Conservation (phyloP, 768 basidiomycete species). For the Pulveroboletus sp. region DNA sequence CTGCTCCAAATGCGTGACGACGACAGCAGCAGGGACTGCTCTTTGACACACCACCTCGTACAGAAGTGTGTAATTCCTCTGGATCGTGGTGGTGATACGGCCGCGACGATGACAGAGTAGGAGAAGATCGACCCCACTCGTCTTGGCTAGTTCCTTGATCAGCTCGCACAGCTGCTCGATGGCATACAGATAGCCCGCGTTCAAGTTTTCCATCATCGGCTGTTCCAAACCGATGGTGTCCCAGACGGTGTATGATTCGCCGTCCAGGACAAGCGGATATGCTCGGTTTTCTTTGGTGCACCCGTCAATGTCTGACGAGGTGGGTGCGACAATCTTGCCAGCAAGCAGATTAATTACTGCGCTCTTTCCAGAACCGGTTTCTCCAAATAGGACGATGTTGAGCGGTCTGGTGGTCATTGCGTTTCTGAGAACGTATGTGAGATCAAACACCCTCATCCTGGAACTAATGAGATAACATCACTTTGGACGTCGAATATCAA, state of each 20-base stretch:
- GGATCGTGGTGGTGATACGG: background rate
- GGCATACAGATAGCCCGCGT: background rate
- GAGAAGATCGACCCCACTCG: background rate
- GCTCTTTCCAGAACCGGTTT: conserved; percentile 4
- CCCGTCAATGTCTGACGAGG: background rate
- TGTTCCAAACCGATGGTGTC: conserved; percentile 1
- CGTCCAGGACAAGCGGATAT: background rate
- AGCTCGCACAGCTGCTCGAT: background rate
- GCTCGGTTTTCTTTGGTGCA: background rate
- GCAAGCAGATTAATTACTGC: background rate
- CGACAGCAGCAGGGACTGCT: background rate
- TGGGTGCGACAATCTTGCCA: background rate
- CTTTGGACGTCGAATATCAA: background rate
- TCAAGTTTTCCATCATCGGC: conserved; percentile 1
- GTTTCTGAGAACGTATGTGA: background rate
- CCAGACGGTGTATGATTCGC: conserved; percentile 1
- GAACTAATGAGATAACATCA: background rate
- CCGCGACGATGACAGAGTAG: background rate
- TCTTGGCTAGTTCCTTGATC: background rate
- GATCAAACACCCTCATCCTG: background rate
- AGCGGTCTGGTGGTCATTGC: background rate
- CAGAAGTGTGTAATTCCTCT: background rate
- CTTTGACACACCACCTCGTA: background rate
- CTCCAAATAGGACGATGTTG: background rate
- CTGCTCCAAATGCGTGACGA: background rate